phyloP scores from a whole-genome alignment of 129 eudicot species.

The Silybum marianum region DNA sequence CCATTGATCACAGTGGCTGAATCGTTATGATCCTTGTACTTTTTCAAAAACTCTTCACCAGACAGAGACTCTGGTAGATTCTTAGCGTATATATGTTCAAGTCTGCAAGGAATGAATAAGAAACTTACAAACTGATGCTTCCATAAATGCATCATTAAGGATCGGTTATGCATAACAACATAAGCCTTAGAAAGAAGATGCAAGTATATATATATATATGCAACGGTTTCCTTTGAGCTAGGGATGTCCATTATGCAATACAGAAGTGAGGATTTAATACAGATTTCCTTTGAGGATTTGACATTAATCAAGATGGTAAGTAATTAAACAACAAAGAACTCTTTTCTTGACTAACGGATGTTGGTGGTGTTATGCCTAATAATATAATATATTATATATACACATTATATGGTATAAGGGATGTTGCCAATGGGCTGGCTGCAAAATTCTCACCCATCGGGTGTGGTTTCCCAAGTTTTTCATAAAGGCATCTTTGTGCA shows the following conservation, averaged over 20 bases:
- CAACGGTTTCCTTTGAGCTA: neutral
- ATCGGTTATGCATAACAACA: neutral
- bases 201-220: neutral
- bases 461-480: neutral
- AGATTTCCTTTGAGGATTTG: no score
- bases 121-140: neutral
- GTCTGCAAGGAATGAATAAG: constrained; percentile 38
- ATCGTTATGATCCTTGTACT: constrained; percentile 58
- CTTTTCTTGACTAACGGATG: neutral
- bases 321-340: neutral
- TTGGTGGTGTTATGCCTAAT: no score
- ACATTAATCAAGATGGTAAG: neutral
- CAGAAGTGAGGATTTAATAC: no score
- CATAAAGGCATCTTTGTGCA: neutral
- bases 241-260: neutral
- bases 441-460: constrained; percentile 25
- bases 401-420: neutral
- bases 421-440: constrained; percentile 56
- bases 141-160: neutral
- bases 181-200: neutral
- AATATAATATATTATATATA: no score
- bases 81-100: constrained; percentile 57
- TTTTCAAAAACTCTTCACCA: constrained; percentile 59
- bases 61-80: constrained; percentile 52
- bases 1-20: constrained; percentile 58